Evolutionary conservation across 73 alveolate genomes (phyloP).

Genomic region (Paramecium sonneborni): DNA sequence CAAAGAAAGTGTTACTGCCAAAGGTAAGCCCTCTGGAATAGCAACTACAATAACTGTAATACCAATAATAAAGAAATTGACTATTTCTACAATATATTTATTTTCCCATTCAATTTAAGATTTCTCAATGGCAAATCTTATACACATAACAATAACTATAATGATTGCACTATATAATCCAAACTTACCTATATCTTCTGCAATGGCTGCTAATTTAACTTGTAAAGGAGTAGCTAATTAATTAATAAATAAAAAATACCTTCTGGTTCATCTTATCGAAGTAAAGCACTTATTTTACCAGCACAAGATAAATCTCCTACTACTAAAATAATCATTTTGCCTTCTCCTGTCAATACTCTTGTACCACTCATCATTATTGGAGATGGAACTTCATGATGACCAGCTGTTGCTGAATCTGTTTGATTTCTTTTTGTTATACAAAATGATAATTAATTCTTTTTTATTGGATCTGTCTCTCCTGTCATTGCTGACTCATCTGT

Average conservation of each 20-base stretch:
- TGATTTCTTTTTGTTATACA: conserved; percentile 71
- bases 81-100: conserved; percentile 64
- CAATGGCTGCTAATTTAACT: conserved; percentile 92
- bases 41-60: conserved; percentile 82
- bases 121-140: conserved; percentile 71
- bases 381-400: conserved; percentile 77
- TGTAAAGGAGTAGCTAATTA: conserved; percentile 91
- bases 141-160: conserved; percentile 78
- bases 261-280: conserved; percentile 58
- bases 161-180: conserved; percentile 89
- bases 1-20: conserved; percentile 77
- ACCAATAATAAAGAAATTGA: conserved; percentile 73
- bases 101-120: conserved; percentile 61
- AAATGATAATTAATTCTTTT: conserved; percentile 63
- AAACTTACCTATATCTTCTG: conserved; percentile 87
- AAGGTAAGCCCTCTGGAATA: conserved; percentile 83
- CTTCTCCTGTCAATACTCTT: conserved; percentile 64
- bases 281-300: conserved; percentile 57
- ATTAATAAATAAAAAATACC: not conserved
- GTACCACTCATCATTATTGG: conserved; percentile 85
- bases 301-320: conserved; percentile 64
- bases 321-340: conserved; percentile 63
- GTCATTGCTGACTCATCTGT: conserved; percentile 90
- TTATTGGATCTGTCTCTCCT: conserved; percentile 79
- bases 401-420: conserved; percentile 55